Percentiles rank a stretch among this genome's conserved stretches.
phyloP scores from a whole-genome alignment of 2,329 filamentous ascomycete genomes.

The Hyphodiscus sp. region DNA sequence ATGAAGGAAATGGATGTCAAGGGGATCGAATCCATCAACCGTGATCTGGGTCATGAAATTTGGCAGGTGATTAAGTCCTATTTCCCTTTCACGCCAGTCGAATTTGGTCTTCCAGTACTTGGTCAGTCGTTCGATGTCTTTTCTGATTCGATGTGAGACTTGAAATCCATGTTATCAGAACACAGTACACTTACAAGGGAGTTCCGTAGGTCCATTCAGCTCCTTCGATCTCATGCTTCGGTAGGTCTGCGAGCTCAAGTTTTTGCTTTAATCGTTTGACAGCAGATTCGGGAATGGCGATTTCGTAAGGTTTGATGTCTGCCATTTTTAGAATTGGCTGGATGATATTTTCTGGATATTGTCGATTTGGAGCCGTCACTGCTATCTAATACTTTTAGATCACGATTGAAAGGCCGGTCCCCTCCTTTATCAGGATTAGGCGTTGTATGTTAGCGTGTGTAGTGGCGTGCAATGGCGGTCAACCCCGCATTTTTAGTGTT shows the following conservation, averaged over 20 bases:
- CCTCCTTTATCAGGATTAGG: background rate
- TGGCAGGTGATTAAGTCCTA: background rate
- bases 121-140: background rate
- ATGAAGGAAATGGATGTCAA: background rate
- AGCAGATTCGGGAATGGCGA: slow-evolving; percentile 30
- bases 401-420: background rate
- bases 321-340: background rate
- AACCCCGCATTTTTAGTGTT: background rate
- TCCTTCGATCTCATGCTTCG: slow-evolving; percentile 21
- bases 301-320: slow-evolving; percentile 30
- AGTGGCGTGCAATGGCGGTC: background rate
- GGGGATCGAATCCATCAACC: background rate
- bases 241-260: slow-evolving; percentile 28
- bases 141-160: background rate
- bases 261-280: slow-evolving; percentile 30
- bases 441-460: background rate
- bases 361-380: background rate
- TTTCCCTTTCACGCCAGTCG: background rate
- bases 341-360: background rate
- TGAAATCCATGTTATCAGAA: background rate
- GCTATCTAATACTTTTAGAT: background rate
- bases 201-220: slow-evolving; percentile 16
- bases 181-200: slow-evolving; percentile 33
- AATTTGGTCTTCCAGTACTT: background rate
- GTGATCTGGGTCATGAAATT: background rate